Evolutionary conservation across 306 rosid species (phyloP).

Genomic region (Castanea sativa): DNA sequence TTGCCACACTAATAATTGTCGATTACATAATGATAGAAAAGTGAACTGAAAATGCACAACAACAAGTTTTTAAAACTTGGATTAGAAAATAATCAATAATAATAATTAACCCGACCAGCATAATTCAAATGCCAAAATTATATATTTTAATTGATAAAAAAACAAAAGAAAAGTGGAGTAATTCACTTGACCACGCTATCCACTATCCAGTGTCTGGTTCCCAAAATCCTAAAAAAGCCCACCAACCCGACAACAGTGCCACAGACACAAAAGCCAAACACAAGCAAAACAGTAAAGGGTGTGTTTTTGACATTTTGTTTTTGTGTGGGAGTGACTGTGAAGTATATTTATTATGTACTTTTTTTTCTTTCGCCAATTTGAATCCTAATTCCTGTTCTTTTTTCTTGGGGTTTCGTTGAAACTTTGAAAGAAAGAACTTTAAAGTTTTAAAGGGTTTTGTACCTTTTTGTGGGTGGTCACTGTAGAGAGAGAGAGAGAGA

Average conservation of each 20-base stretch:
- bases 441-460: not conserved
- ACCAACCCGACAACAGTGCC: not conserved
- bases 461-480: not conserved
- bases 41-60: too few relatives aligned
- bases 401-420: slow-evolving; percentile 5
- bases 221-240: not conserved
- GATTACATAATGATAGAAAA: too few relatives aligned
- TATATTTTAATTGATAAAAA: too few relatives aligned
- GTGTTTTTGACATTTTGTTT: not conserved
- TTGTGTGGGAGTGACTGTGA: not conserved
- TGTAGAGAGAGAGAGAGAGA: not conserved
- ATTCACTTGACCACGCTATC: not conserved
- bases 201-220: not conserved
- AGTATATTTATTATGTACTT: not conserved
- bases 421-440: not conserved
- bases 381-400: not conserved
- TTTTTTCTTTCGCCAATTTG: not conserved
- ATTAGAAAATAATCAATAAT: too few relatives aligned
- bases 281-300: not conserved
- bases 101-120: too few relatives aligned
- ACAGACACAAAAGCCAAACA: not conserved
- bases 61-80: too few relatives aligned
- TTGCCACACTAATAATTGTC: too few relatives aligned
- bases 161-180: too few relatives aligned
- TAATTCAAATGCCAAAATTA: too few relatives aligned